These are phyloP conservation scores for Moringa oleifera DNA, from an alignment of 345 rosid species.

Conservation along the genomic window DNA sequence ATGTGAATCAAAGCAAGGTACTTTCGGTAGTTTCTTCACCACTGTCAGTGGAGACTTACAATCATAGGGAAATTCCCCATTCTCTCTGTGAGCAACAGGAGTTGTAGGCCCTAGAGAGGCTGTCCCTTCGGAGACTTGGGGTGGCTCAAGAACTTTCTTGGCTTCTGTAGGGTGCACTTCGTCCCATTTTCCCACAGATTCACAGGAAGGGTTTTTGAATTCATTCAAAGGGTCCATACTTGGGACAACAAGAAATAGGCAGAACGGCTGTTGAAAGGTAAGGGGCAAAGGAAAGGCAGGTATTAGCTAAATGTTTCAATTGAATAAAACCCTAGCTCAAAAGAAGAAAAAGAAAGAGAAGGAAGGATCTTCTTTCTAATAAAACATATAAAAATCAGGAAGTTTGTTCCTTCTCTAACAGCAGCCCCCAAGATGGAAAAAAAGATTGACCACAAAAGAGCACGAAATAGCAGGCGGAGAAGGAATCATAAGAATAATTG, in stretches of 20 bases:
- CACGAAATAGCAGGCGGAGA: background rate
- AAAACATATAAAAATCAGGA: no score
- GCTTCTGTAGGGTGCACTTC: constrained; percentile 1
- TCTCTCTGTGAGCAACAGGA: constrained; percentile 36
- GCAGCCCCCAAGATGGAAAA: no score
- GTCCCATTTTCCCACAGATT: constrained; percentile 3
- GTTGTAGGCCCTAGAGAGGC: constrained; percentile 31
- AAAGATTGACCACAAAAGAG: no score
- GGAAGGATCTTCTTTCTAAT: background rate
- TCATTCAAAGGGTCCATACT: constrained; percentile 19
- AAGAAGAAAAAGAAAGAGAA: background rate
- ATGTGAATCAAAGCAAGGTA: constrained; percentile 12
- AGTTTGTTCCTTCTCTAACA: no score
- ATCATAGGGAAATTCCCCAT: constrained; percentile 28
- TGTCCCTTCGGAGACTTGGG: background rate
- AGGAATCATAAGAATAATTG: background rate
- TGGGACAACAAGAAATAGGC: background rate
- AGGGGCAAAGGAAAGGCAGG: background rate
- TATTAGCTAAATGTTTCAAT: background rate
- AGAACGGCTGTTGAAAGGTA: constrained; percentile 9
- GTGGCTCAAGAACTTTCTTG: constrained; percentile 7
- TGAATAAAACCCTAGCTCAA: background rate
- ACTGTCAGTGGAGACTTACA: constrained; percentile 27
- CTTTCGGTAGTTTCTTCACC: constrained; percentile 17
- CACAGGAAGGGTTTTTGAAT: constrained; percentile 7